These are phyloP conservation scores for Monilinia laxa DNA, from an alignment of 2,329 filamentous ascomycete genomes.

Conservation along the genomic window DNA sequence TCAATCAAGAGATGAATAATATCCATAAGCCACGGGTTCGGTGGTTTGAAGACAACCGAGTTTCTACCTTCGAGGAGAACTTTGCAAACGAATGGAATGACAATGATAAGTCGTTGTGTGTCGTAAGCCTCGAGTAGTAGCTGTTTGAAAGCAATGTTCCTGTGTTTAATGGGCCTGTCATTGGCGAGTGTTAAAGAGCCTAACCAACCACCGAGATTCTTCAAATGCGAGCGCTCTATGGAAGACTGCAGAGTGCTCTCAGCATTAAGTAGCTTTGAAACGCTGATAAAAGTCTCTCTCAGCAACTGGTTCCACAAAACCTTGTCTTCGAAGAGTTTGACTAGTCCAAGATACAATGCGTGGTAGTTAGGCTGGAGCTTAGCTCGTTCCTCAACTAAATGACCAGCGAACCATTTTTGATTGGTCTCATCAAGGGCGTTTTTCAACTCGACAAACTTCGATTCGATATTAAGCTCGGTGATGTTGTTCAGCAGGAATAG, in stretches of 20 bases:
- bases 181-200: constrained; percentile 89
- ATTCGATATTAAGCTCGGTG: constrained; percentile 80
- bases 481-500: constrained; percentile 97
- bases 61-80: constrained; percentile 80
- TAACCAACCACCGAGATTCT: constrained; percentile 92
- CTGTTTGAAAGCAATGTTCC: constrained; percentile 96
- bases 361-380: constrained; percentile 98
- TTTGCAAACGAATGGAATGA: constrained; percentile 97
- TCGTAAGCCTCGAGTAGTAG: constrained; percentile 91
- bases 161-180: constrained; percentile 93
- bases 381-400: constrained; percentile 91
- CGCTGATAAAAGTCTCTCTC: constrained; percentile 85
- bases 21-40: constrained; percentile 98
- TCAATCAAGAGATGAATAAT: constrained; percentile 89
- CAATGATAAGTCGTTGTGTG: constrained; percentile 84
- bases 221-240: constrained; percentile 82
- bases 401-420: constrained; percentile 94
- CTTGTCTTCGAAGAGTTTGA: constrained; percentile 78
- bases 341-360: constrained; percentile 83
- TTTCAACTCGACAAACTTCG: constrained; percentile 79
- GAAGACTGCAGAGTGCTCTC: constrained; percentile 82
- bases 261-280: constrained; percentile 83
- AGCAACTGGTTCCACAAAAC: constrained; percentile 85
- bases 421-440: constrained; percentile 76
- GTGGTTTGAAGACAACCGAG: constrained; percentile 87